Percentiles rank a stretch among this genome's conserved stretches.
Conservation (phyloP, 352 stramenopile genomes). For the Pythium pectinolyticum region DNA sequence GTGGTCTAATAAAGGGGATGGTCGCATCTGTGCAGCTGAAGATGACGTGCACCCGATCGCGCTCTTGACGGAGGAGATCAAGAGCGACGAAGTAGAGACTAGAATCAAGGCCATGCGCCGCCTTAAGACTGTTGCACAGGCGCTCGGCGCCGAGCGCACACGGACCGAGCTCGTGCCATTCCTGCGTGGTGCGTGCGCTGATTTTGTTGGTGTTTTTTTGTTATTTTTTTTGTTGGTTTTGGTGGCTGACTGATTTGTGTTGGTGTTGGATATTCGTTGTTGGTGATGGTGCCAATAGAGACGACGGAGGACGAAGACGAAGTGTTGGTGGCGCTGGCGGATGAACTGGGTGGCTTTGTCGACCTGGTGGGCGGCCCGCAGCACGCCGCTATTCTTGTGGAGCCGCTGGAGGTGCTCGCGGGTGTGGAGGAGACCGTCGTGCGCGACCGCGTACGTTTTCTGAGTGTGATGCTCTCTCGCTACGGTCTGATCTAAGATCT, state of each 20-base stretch:
- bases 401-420: conserved; percentile 91
- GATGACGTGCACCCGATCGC: conserved; percentile 88
- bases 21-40: conserved; percentile 34
- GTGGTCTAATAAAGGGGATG: background rate
- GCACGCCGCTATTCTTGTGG: conserved; percentile 67
- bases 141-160: conserved; percentile 83
- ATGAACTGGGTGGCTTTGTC: conserved; percentile 90
- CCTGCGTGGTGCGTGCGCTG: conserved; percentile 54
- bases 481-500: no score
- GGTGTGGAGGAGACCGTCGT: conserved; percentile 94
- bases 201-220: background rate
- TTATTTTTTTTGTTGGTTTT: no score
- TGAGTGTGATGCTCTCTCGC: no score
- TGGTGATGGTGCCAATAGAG: conserved; percentile 32
- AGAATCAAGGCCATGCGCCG: conserved; percentile 94
- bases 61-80: conserved; percentile 91
- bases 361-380: conserved; percentile 79
- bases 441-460: conserved; percentile 58
- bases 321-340: conserved; percentile 89
- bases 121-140: conserved; percentile 89
- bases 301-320: conserved; percentile 94
- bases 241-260: no score
- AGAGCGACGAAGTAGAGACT: conserved; percentile 90
- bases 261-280: conserved; percentile 1
- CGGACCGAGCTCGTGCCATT: conserved; percentile 88